Conservation (phyloP, 2,329 filamentous ascomycete species). For the Zymoseptoria tritici region DNA sequence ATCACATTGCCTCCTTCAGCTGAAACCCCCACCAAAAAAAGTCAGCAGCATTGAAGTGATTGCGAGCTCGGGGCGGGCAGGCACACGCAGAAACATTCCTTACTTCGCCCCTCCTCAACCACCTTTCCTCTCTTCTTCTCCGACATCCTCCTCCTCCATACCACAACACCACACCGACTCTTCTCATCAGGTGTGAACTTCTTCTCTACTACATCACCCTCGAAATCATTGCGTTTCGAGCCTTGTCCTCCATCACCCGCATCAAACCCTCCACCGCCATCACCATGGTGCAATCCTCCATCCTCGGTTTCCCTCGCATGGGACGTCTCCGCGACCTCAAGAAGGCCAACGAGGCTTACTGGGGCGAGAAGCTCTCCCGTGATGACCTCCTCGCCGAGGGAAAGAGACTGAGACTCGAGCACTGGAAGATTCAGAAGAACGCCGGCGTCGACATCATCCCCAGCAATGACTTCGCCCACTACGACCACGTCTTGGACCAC, state of each 20-base stretch:
- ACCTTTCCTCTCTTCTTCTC: not conserved
- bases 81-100: not conserved
- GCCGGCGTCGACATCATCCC: conserved; percentile 96
- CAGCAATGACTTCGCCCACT: conserved; percentile 99
- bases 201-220: not conserved
- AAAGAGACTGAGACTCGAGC: conserved; percentile 90
- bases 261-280: conserved; percentile 9
- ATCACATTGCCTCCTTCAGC: not conserved
- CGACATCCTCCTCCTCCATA: not conserved
- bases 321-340: conserved; percentile 97
- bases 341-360: conserved; percentile 99
- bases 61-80: no score
- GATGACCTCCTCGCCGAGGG: conserved; percentile 86
- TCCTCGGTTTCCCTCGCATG: conserved; percentile 99
- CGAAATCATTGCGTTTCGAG: conserved; percentile 1
- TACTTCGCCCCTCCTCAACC: not conserved
- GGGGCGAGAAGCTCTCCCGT: conserved; percentile 89
- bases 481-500: conserved; percentile 95
- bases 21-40: not conserved
- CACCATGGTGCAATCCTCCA: conserved; percentile 52
- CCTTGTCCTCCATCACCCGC: not conserved
- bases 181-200: not conserved
- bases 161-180: not conserved
- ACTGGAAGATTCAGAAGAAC: conserved; percentile 99
- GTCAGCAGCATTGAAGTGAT: not conserved